A percentile compares a stretch with the other conserved stretches of the same genome.
These are phyloP conservation scores for Lycium barbarum DNA, from an alignment of 257 asterid genomes.

Conservation along the genomic window DNA sequence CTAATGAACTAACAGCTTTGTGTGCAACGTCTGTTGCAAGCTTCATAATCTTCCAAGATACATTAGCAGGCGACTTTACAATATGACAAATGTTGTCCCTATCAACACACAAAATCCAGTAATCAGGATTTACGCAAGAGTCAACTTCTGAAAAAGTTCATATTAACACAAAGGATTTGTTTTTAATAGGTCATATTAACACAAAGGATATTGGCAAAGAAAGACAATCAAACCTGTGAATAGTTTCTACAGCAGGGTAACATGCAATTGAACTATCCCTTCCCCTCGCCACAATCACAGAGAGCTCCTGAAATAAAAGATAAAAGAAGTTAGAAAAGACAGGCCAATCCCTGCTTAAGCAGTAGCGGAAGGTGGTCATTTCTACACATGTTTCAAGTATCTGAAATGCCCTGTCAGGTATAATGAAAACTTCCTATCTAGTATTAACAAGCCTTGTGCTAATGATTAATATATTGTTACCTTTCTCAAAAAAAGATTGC, in stretches of 20 bases:
- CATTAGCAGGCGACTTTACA: slow-evolving; percentile 91
- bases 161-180: neutral
- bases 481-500: neutral
- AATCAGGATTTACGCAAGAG: neutral
- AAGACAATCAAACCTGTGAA: slow-evolving; percentile 67
- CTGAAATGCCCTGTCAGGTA: neutral
- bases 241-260: slow-evolving; percentile 92
- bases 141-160: neutral
- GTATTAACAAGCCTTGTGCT: neutral
- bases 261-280: slow-evolving; percentile 66
- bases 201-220: neutral
- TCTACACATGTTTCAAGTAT: neutral
- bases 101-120: slow-evolving; percentile 26
- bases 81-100: slow-evolving; percentile 96
- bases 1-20: slow-evolving; percentile 85
- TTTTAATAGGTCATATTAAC: neutral
- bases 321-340: neutral
- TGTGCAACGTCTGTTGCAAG: slow-evolving; percentile 88
- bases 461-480: neutral
- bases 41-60: slow-evolving; percentile 73
- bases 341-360: neutral
- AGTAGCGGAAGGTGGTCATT: neutral
- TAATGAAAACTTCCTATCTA: neutral
- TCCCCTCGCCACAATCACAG: slow-evolving; percentile 96
- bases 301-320: slow-evolving; percentile 69